Evolutionary conservation across 345 rosid species (phyloP), one percentile per base, ranked within the genome.

Genomic region (Lagerstroemia speciosa): DNA sequence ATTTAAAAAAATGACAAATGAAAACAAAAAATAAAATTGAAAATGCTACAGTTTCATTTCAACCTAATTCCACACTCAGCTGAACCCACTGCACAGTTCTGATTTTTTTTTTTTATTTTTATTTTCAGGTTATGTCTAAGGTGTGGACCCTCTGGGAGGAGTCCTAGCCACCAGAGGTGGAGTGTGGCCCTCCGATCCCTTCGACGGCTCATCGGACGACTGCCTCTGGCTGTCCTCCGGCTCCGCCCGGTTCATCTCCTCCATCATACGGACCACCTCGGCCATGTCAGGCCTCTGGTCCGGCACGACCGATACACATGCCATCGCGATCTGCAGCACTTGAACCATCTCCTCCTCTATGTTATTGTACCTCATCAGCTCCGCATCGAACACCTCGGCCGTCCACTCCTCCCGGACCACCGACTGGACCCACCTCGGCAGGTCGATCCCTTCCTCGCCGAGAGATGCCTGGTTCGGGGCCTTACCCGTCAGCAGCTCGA

Each of bases 371-470:
- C 87, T 76, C 91, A 87, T 91, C 32, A 93, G 68, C 81, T 93
- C 98, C 34, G 84, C 89, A 10, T 89, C 98, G 55, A 93, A 89
- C 0, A 93, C 98, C 80, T 91, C 98, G 0, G 98, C 98, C 17
- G 97, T 91, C 98, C 98, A 93, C 71, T 93, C 98, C 78, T 93
- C 98, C 3, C 94, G 68, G 2, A 93, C 97, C 67, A 93, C 98
- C 0, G 98, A 93, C 68, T 87, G 96, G 34, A 93, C 98, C 97
- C 98, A 93, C 38, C 96, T 69, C 0, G 98, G 97, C 52, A 93
- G 75, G 75, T 93, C 88, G 62, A 91, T 91, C 37, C 98, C 91
- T 74, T 93, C 97, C 55, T 93, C 98, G 0, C 98, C 97, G 48
- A 93, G 69, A 1, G 90, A 93, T 0, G 92, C 92, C 69, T 93